Evolutionary conservation across 2,329 filamentous ascomycete genomes (phyloP).

Genomic region (Pseudocercospora fijiensis): DNA sequence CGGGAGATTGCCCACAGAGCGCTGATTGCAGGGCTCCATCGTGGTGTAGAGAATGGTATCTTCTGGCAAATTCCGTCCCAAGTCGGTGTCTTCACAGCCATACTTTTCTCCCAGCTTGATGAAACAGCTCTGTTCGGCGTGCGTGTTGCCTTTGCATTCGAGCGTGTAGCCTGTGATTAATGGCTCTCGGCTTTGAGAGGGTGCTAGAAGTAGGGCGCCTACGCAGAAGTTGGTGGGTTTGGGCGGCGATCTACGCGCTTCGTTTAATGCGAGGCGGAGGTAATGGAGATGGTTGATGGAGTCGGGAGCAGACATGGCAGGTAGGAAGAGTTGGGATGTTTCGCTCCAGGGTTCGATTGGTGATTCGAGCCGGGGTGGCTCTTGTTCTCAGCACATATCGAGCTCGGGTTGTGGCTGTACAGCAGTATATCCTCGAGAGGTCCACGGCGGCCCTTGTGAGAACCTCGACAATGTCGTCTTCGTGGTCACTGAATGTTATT

Average conservation of each 20-base stretch:
- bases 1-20: constrained; percentile 70
- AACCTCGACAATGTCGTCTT: neutral
- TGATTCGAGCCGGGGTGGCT: neutral
- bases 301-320: constrained; percentile 14
- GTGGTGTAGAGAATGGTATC: constrained; percentile 78
- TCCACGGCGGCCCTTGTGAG: neutral
- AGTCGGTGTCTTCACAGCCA: constrained; percentile 51
- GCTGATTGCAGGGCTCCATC: constrained; percentile 78
- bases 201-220: constrained; percentile 69
- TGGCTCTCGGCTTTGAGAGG: constrained; percentile 54
- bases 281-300: constrained; percentile 40
- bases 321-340: neutral
- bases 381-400: neutral
- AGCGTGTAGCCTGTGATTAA: constrained; percentile 81
- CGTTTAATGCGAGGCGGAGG: constrained; percentile 71
- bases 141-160: constrained; percentile 88
- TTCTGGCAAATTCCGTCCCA: constrained; percentile 54
- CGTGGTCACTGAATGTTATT: neutral
- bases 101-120: constrained; percentile 60
- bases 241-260: constrained; percentile 76
- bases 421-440: neutral
- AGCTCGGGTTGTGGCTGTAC: neutral
- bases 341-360: neutral
- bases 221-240: constrained; percentile 92
- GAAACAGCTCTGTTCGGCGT: constrained; percentile 92